phyloP scores from a whole-genome alignment of 306 rosid genomes.

The Potentilla sterilis region DNA sequence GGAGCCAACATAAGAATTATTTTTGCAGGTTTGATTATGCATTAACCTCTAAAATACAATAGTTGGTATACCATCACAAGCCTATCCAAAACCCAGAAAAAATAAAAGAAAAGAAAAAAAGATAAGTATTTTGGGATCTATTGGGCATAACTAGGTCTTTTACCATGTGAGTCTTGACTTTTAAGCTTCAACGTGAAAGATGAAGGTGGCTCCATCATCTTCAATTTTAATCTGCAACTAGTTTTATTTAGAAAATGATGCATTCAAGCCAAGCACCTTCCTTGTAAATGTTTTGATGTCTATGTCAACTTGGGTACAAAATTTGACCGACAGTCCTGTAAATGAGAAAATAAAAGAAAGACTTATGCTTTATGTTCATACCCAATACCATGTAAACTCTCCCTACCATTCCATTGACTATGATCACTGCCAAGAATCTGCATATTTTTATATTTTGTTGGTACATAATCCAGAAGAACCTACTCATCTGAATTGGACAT shows the following conservation, averaged over 20 bases:
- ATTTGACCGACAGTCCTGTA: not conserved
- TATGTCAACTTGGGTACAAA: not conserved
- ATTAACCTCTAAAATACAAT: not conserved
- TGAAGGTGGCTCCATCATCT: not conserved
- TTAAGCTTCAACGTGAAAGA: not conserved
- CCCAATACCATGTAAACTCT: not conserved
- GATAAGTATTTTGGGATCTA: not conserved
- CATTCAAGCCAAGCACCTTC: not conserved
- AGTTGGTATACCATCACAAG: constrained; percentile 1
- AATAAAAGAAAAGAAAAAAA: not conserved
- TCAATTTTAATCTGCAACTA: not conserved
- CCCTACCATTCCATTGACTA: not conserved
- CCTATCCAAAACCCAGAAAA: too few relatives aligned
- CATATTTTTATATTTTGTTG: not conserved
- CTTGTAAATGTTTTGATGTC: not conserved
- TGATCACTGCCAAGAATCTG: not conserved
- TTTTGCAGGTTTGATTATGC: not conserved
- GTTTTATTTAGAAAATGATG: not conserved
- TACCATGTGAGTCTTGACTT: constrained; percentile 9
- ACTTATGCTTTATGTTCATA: not conserved
- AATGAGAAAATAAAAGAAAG: not conserved
- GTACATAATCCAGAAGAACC: not conserved
- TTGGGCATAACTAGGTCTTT: not conserved
- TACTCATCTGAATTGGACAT: not conserved
- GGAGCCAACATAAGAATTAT: not conserved